Conservation (phyloP, 1,139 yeast genomes). For the Magnusiomyces suaveolens region DNA sequence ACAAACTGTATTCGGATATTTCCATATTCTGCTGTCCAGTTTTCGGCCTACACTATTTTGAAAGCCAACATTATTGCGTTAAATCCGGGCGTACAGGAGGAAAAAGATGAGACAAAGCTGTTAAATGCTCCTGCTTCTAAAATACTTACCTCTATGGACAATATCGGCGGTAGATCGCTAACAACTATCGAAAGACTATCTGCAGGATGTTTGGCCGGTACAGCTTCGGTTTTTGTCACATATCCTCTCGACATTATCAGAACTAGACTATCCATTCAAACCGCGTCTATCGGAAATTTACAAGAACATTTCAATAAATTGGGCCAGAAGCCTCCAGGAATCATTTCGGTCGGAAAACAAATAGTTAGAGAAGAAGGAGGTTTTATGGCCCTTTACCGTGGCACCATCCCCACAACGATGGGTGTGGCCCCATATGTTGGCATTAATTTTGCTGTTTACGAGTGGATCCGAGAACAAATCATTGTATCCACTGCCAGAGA, state of each 20-base stretch:
- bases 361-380: conserved; percentile 80
- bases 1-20: conserved; percentile 80
- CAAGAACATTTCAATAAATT: conserved; percentile 36
- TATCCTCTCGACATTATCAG: conserved; percentile 88
- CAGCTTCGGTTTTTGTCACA: conserved; percentile 69
- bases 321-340: conserved; percentile 48
- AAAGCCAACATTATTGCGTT: conserved; percentile 33
- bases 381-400: conserved; percentile 63
- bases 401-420: conserved; percentile 75
- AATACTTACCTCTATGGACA: conserved; percentile 2
- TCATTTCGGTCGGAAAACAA: conserved; percentile 45
- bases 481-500: conserved; percentile 21
- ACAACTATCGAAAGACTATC: conserved; percentile 50
- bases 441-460: conserved; percentile 83
- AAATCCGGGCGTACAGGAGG: not conserved
- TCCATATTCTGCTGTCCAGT: conserved; percentile 94
- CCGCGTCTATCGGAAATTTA: conserved; percentile 59
- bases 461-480: conserved; percentile 52
- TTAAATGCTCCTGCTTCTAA: not conserved
- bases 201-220: conserved; percentile 79
- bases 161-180: conserved; percentile 21
- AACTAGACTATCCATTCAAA: conserved; percentile 80
- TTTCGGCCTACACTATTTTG: conserved; percentile 69
- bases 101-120: not conserved
- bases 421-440: conserved; percentile 98